phyloP scores from a whole-genome alignment of 345 rosid genomes.

The Fremontodendron californicum region DNA sequence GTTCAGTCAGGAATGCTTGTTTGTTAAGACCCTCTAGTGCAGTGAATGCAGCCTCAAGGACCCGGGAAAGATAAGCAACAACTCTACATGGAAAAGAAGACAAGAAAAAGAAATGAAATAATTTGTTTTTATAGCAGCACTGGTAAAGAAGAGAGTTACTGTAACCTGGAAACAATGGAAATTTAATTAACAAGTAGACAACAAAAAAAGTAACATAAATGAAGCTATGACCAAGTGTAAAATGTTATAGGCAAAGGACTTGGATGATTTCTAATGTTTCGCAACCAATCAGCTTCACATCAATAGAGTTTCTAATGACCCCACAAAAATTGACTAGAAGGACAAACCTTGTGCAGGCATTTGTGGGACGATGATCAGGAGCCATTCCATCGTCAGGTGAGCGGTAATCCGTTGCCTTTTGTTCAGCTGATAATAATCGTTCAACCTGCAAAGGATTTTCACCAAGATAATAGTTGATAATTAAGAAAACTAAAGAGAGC shows the following conservation, averaged over 20 bases:
- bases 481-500: not conserved
- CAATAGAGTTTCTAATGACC: not conserved
- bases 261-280: not conserved
- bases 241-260: not conserved
- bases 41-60: constrained; percentile 93
- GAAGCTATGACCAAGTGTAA: not conserved
- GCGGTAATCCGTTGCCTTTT: constrained; percentile 84
- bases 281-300: constrained; percentile 6
- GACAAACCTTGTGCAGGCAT: constrained; percentile 85
- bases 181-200: not conserved
- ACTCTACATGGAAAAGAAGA: constrained; percentile 45
- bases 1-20: constrained; percentile 93
- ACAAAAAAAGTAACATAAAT: not conserved
- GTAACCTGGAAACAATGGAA: not conserved
- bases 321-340: not conserved
- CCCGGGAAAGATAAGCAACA: constrained; percentile 96
- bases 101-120: not conserved
- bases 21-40: constrained; percentile 96
- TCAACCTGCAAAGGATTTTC: constrained; percentile 57
- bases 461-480: not conserved
- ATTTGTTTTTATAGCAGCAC: not conserved
- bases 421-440: constrained; percentile 90
- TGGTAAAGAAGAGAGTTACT: not conserved
- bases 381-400: constrained; percentile 95
- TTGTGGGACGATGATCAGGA: constrained; percentile 97